Conservation (phyloP, 805 yeast genomes). For the Metschnikowia kofuensis region DNA sequence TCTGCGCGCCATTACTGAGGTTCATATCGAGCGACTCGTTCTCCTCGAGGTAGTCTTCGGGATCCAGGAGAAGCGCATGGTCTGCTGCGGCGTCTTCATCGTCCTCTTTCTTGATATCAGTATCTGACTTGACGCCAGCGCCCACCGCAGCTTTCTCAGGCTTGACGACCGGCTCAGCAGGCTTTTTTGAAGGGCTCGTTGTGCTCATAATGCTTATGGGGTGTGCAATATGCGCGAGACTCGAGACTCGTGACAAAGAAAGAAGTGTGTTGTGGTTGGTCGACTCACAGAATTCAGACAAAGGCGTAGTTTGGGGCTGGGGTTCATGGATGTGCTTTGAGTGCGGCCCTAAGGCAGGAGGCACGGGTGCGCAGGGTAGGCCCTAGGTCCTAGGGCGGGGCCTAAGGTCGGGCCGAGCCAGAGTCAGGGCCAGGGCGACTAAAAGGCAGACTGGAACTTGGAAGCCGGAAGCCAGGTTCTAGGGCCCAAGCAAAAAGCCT, state of each 20-base stretch:
- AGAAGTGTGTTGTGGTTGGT: background rate
- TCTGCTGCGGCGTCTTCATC: slow-evolving; percentile 17
- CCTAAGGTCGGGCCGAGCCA: too few relatives aligned
- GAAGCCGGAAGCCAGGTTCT: too few relatives aligned
- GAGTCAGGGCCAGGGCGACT: too few relatives aligned
- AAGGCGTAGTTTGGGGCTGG: too few relatives aligned
- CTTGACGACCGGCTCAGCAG: slow-evolving; percentile 2
- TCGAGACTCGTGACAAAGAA: background rate
- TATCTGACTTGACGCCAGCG: background rate
- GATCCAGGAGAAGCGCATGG: slow-evolving; percentile 39
- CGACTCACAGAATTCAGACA: background rate
- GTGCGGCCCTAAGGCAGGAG: background rate
- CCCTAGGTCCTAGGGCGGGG: too few relatives aligned
- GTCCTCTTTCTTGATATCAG: slow-evolving; percentile 8
- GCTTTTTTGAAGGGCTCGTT: slow-evolving; percentile 12
- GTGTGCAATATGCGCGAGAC: background rate
- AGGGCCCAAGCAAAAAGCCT: too few relatives aligned
- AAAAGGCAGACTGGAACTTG: too few relatives aligned
- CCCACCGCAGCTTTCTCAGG: slow-evolving; percentile 5
- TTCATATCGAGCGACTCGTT: slow-evolving; percentile 80
- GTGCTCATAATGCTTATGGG: slow-evolving; percentile 9
- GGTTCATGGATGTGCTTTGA: background rate
- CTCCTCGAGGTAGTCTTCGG: slow-evolving; percentile 45
- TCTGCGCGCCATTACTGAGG: slow-evolving; percentile 55
- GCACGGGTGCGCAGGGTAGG: background rate